These are phyloP conservation scores for Neurospora sublineolata DNA, from an alignment of 495 filamentous ascomycete genomes.

Conservation along the genomic window DNA sequence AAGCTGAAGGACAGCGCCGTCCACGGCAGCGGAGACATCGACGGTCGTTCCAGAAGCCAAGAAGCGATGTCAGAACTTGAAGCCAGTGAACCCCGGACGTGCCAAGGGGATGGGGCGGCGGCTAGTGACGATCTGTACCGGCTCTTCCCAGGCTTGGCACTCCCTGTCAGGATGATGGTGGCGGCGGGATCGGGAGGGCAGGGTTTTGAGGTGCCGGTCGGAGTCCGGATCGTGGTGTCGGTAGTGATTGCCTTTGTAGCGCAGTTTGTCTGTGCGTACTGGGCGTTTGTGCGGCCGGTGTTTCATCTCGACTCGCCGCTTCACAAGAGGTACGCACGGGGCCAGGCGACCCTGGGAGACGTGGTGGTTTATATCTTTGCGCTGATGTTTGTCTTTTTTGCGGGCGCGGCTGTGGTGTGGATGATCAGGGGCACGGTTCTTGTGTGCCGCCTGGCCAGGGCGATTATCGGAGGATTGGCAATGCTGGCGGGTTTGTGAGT, in stretches of 20 bases:
- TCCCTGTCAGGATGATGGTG: neutral
- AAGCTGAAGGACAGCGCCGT: neutral
- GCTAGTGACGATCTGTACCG: neutral
- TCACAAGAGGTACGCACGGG: slow-evolving; percentile 8
- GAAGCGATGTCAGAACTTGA: neutral
- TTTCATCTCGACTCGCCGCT: slow-evolving; percentile 18
- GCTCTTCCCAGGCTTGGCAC: neutral
- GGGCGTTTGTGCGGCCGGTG: slow-evolving; percentile 18
- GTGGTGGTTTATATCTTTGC: slow-evolving; percentile 13
- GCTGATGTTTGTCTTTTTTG: slow-evolving; percentile 11
- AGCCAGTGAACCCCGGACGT: neutral
- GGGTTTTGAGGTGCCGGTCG: neutral
- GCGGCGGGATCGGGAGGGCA: neutral
- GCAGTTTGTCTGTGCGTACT: slow-evolving; percentile 14
- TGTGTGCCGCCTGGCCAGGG: slow-evolving; percentile 1
- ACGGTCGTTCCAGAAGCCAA: slow-evolving; percentile 3
- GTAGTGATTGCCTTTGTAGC: neutral
- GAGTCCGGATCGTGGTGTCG: slow-evolving; percentile 1
- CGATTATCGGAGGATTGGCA: slow-evolving; percentile 5
- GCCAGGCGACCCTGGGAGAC: slow-evolving; percentile 14
- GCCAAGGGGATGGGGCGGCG: neutral
- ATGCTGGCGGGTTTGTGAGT: slow-evolving; percentile 12
- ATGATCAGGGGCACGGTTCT: slow-evolving; percentile 8
- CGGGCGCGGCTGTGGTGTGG: slow-evolving; percentile 7
- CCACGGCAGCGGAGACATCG: slow-evolving; percentile 11